Evolutionary conservation across 2,329 filamentous ascomycete genomes (phyloP), one percentile per base, ranked within the genome.

Genomic region (Clonostachys sp.): DNA sequence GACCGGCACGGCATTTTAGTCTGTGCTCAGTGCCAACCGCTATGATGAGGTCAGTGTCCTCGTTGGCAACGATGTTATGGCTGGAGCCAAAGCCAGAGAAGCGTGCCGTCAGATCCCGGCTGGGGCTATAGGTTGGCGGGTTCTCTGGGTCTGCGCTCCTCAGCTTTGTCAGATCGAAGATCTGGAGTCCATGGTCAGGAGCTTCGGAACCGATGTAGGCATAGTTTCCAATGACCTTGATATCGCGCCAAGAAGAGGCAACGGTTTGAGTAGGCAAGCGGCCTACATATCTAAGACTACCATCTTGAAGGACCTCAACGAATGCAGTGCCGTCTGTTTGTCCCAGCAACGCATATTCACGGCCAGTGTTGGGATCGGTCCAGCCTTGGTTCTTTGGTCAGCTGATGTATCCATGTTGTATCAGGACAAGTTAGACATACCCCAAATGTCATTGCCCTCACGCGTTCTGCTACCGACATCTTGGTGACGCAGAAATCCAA

Each of bases 141-240:
- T 59, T 63, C 12, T 66, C 52, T 1, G 69, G 64, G 55, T 73
- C 62, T 42, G 77, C 55, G 20, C 60, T 60, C 34, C 74, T 58
- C 4, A 81, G 68, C 66, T 64, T 82, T 55, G 66, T 77, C 70
- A 83, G 71, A 57, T 85, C 80, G 53, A 85, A 85, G 58, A 84
- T 75, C 59, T 85, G 81, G 20, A 85, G 70, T 44, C 77, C 76
- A 57, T 84, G 81, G 46, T 65, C 59, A 7, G 54, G 51, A 1
- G 77, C 72, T 53, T 72, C 68, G 40, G 64, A 62, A 8, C 68
- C 68, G 34, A 72, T 68, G 49, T 70, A 62, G 49, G 56, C 59
- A 45, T 58, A 55, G 54, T 65, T 52, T 33, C 56, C 59, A 33
- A 65, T 65, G 16, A 68, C 66, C 43, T 65, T 64, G 55, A 71